Conservation (phyloP, 2,329 filamentous ascomycete genomes). For the Ophiostoma ips region DNA sequence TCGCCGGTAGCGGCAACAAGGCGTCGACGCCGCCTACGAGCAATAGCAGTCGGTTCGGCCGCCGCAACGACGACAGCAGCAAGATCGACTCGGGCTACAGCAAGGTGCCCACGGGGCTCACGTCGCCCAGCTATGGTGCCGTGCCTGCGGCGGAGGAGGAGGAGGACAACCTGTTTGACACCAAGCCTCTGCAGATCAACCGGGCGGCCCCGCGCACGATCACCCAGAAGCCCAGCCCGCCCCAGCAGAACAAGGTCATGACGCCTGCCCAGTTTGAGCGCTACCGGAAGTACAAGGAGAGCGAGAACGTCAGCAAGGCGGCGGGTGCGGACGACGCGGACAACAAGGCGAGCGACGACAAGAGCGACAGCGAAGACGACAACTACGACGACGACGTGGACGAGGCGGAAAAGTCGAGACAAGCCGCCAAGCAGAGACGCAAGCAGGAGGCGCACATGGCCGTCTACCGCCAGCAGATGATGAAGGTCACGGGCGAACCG, state of each 20-base stretch:
- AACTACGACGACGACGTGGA: constrained; percentile 65
- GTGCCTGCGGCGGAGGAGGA: constrained; percentile 34
- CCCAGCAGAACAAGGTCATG: constrained; percentile 62
- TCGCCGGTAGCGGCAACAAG: constrained; percentile 17
- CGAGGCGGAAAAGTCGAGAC: constrained; percentile 59
- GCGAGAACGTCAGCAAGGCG: constrained; percentile 30
- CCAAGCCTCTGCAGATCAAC: constrained; percentile 25
- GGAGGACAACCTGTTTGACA: constrained; percentile 43
- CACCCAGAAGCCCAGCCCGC: constrained; percentile 23
- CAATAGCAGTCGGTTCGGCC: constrained; percentile 20
- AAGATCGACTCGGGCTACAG: constrained; percentile 16
- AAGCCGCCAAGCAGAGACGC: constrained; percentile 60
- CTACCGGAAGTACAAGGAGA: constrained; percentile 61
- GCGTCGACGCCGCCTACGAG: not conserved
- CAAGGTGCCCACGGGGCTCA: constrained; percentile 20
- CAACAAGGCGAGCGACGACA: constrained; percentile 34
- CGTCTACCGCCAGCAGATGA: constrained; percentile 89
- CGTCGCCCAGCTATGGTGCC: constrained; percentile 19
- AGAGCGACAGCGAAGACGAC: constrained; percentile 48
- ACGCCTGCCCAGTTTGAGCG: constrained; percentile 77
- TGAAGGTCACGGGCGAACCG: constrained; percentile 78
- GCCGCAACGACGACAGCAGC: constrained; percentile 30
- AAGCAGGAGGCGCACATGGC: constrained; percentile 86
- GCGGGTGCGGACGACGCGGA: constrained; percentile 31
- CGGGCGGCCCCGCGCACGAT: constrained; percentile 24